Conservation (phyloP, 225 moss, liverwort and hornwort genomes). For the Ulota crispa region DNA sequence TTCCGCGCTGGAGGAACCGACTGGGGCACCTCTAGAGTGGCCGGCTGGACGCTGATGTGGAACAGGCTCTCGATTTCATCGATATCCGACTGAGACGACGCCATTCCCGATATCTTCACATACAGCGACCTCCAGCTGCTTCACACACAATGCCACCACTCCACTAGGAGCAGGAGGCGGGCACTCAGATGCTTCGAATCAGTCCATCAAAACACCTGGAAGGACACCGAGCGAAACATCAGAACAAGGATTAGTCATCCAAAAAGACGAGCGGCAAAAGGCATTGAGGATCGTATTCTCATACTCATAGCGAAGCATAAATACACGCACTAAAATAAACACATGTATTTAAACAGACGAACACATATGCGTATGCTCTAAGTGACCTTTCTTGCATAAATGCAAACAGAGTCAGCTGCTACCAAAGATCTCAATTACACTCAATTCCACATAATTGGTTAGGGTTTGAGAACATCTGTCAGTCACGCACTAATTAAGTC, state of each 20-base stretch:
- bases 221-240: not conserved
- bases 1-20: constrained; percentile 60
- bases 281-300: constrained; percentile 12
- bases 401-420: not conserved
- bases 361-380: not conserved
- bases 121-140: constrained; percentile 20
- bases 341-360: not conserved
- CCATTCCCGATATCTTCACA: constrained; percentile 33
- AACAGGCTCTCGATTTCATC: constrained; percentile 98
- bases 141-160: constrained; percentile 18
- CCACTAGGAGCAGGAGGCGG: constrained; percentile 9
- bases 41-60: constrained; percentile 86
- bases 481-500: not conserved
- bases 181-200: constrained; percentile 18
- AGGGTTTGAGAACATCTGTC: not conserved
- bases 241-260: not conserved
- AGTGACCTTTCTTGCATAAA: not conserved
- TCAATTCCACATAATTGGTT: not conserved
- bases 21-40: constrained; percentile 74
- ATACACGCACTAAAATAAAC: not conserved
- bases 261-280: not conserved
- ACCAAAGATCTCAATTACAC: not conserved
- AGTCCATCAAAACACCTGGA: constrained; percentile 31
- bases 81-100: constrained; percentile 59
- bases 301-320: not conserved